Evolutionary conservation across 2,329 filamentous ascomycete genomes (phyloP), one percentile per base, ranked within the genome.

Genomic region (Pseudogymnoascus sp.): DNA sequence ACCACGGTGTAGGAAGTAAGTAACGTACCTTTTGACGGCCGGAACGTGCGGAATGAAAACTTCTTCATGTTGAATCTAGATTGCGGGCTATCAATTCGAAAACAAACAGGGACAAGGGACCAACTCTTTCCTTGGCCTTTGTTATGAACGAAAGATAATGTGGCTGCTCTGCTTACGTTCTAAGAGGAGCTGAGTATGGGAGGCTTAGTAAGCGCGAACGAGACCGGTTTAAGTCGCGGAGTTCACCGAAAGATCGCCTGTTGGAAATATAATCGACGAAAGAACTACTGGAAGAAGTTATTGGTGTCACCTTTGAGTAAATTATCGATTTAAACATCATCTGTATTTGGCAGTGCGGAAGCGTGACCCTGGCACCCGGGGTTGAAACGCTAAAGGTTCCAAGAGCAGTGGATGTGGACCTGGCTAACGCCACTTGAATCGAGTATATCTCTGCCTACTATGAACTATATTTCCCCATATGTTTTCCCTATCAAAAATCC

Each of bases 1-100:
- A 25, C 45, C 4, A 4, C 1, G 14, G 8, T 4, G 7, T 55
- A 35, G 28, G 14, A 55, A 55, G 28, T 33, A 35, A n/a, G 49
- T 9, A 33, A 6, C 49, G 49, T 55, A 55, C 49, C 49, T 55
- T 55, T 55, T 21, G 49, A 55, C 5, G 49, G 49, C 28, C 49
- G 49, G 16, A 55, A 55, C 49, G 49, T 33, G 25, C 49, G 49
- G 49, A 55, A 55, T 33, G 28, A 55, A 21, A 55, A 55, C 49
- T 55, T 55, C 49, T 55, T 55, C 49, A 55, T 55, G 18, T 55
- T 55, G 49, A 55, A 5, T 33, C 11, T 33, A 55, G 4, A 33
- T 21, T 14, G 49, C n/a, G 16, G 28, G 5, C 28, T 33, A 55
- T 14, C 16, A 35, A 21, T 55, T 55, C 11, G 9, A 55, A 16